Base-by-base conservation (phyloP, 2,329 filamentous ascomycete species). In the Hymenoscyphus albidus region DNA sequence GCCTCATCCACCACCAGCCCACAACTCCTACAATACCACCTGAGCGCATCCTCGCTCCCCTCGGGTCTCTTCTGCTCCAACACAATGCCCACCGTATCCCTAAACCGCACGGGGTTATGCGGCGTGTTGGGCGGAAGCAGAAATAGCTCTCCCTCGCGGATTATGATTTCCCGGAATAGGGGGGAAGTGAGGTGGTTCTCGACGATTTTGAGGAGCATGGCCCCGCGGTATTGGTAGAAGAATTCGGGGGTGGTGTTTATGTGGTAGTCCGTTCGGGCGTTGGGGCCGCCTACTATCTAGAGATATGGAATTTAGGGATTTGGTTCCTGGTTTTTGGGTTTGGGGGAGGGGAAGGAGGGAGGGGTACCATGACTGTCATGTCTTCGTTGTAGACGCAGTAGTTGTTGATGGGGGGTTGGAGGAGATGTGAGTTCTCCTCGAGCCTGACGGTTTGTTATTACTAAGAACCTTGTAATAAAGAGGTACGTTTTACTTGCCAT, bases 261-360 rank as follows among this genome's bases (percentile, higher is more conserved):
- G 83, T 98, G 95, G 82, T 97, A 99, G 82, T 98, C 95, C 63
- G 93, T 97, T 69, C 95, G 88, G 67, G 92, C 92, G 78, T 98
- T 98, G 74, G 95, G 95, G 13, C 95, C 95, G 76, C 95, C 95
- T 68, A 99, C 93, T 72, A 97, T 93, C 90, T 88, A 69, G 10
- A n/a, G 27, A 27, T 9, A 27, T 9, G 22, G 18, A 18, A 2
- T 27, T 32, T 6, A 18, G 27, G 39, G 22, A 1, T 16, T 39
- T 22, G 4, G 44, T 18, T 27, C 58, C 64, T 56, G 54, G 38
- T 38, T 31, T 67, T 63, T 22, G 60, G 51, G 13, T 27, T 31
- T 12, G 54, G 14, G 48, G 39, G 40, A 32, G 10, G 51, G 42
- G 39, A 44, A 38, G 59, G 18, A 32, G 40, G 22, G 27, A 18